These are phyloP conservation scores for Russula sp. DNA, from an alignment of 768 basidiomycete genomes.

Conservation along the genomic window DNA sequence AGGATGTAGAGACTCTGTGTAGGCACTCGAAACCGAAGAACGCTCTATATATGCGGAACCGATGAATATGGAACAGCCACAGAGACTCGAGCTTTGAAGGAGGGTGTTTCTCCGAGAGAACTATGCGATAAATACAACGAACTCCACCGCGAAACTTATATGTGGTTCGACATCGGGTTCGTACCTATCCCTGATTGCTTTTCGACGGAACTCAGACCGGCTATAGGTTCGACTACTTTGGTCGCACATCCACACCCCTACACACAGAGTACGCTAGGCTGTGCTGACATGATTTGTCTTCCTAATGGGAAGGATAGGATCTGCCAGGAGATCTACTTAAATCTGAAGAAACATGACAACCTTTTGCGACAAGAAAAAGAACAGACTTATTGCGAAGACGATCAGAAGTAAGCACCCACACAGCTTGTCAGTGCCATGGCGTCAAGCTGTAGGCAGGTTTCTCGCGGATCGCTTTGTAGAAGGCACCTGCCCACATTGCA, in stretches of 20 bases:
- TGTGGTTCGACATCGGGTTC: conserved; percentile 96
- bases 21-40: conserved; percentile 78
- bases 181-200: conserved; percentile 20
- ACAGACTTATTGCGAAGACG: conserved; percentile 93
- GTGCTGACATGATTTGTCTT: not conserved
- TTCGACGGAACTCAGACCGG: not conserved
- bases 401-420: conserved; percentile 54
- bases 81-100: conserved; percentile 93
- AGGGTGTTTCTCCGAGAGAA: conserved; percentile 68
- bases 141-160: conserved; percentile 87
- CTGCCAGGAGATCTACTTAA: conserved; percentile 82
- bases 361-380: conserved; percentile 82
- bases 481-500: conserved; percentile 94
- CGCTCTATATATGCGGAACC: conserved; percentile 94
- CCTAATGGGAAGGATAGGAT: conserved; percentile 48
- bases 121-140: conserved; percentile 89
- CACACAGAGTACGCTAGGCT: conserved; percentile 72
- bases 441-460: conserved; percentile 48
- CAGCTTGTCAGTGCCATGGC: conserved; percentile 12
- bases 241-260: conserved; percentile 82
- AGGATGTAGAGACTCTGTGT: conserved; percentile 12
- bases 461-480: conserved; percentile 97
- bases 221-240: conserved; percentile 88
- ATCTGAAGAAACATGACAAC: conserved; percentile 69
- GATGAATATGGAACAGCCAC: conserved; percentile 99